Evolutionary conservation across 208 protist genomes (phyloP).

Genomic region (Leishmania turanica): DNA sequence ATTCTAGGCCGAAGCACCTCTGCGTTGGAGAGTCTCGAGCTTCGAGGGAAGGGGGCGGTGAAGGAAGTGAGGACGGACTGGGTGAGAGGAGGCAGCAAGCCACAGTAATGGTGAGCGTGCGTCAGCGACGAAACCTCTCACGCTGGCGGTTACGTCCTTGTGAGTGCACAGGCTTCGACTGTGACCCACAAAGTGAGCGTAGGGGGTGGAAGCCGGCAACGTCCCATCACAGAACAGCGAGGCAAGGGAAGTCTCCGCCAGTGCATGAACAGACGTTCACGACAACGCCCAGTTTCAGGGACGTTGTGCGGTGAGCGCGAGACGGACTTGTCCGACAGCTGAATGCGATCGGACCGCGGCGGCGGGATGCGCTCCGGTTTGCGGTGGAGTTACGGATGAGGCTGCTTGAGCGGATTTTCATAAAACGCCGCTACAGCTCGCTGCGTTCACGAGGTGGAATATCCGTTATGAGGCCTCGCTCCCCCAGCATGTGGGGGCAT

Average conservation of each 20-base stretch:
- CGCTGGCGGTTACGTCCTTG: neutral
- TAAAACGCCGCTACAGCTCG: neutral
- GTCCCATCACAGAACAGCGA: constrained; percentile 46
- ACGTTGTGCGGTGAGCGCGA: constrained; percentile 17
- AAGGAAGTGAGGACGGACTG: constrained; percentile 27
- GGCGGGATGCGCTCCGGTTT: neutral
- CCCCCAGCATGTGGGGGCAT: neutral
- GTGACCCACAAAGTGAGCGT: constrained; percentile 23
- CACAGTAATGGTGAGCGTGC: constrained; percentile 24
- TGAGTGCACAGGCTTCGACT: constrained; percentile 17
- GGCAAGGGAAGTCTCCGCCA: constrained; percentile 49
- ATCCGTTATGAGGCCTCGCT: constrained; percentile 4
- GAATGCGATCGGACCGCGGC: neutral
- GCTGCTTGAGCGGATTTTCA: constrained; percentile 4
- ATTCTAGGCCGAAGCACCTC: constrained; percentile 51
- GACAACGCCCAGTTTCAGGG: constrained; percentile 24
- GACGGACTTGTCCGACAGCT: constrained; percentile 49
- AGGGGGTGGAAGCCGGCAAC: constrained; percentile 56
- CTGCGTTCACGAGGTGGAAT: neutral
- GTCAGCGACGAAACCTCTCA: constrained; percentile 21
- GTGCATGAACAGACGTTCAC: constrained; percentile 49
- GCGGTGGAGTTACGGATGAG: constrained; percentile 3
- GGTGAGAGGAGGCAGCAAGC: constrained; percentile 19
- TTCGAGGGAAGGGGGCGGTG: constrained; percentile 28
- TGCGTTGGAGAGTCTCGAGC: constrained; percentile 24